Evolutionary conservation across 169 alveolate genomes (phyloP), one percentile per base, ranked within the genome.

Genomic region (Cryptosporidium sp.): DNA sequence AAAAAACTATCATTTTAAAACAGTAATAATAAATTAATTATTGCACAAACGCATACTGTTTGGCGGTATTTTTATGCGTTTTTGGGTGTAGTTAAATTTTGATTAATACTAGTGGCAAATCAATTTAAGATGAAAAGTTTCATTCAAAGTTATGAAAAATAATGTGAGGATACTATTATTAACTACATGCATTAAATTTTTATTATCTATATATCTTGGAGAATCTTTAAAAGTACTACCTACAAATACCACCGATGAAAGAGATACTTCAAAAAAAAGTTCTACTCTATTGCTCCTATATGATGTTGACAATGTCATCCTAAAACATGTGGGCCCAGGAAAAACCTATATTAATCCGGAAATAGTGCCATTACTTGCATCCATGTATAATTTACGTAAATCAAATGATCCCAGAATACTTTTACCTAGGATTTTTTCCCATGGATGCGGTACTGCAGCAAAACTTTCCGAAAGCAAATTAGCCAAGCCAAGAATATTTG

Each of bases 21-120:
- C 2, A 56, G 18, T 7, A n/a, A 6, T 12, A n/a, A 56, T 2
- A 21, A 23, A 56, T 6, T 21, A 21, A 65, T 16, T 35, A 33
- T 31, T 65, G 51, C 23, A 21, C 42, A 65, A 65, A 65, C 44
- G 29, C 72, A 31, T 65, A 65, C 67, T 56, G 31, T 31, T 45
- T 33, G 86, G 86, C 86, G 86, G 70, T 52, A 73, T 16, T 56
- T 7, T 52, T 53, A 73, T 73, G 86, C 86, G 86, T 56, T 73
- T 73, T 73, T 73, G 86, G 68, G 86, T 73, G 86, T 35, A 53
- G 86, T 73, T 53, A 21, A 33, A 37, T 29, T 45, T 73, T 56
- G 86, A 73, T 71, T 39, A 73, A 16, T 44, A 23, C 62, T 70
- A 44, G 85, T 70, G 85, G 85, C 85, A 70, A 70, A 12, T 18